A percentile compares a stretch with the other conserved stretches of the same genome.
Conservation (phyloP, 2,329 filamentous ascomycete genomes). For the Aspergillus piperis region DNA sequence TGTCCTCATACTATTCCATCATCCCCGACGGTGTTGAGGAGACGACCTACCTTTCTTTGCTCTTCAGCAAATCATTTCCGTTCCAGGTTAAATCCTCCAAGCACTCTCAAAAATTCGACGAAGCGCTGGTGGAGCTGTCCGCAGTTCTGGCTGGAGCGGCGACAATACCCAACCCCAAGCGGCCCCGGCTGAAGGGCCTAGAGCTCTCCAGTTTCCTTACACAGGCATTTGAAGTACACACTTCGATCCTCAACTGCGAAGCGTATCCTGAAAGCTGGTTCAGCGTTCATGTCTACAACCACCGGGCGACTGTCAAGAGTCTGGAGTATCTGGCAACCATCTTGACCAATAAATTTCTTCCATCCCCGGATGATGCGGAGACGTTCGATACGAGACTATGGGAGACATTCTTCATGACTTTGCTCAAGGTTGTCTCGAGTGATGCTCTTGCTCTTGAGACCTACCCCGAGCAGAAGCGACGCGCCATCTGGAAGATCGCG, state of each 20-base stretch:
- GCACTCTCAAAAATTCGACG: slow-evolving; percentile 69
- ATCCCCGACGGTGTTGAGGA: slow-evolving; percentile 63
- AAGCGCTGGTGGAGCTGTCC: slow-evolving; percentile 83
- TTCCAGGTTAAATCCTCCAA: slow-evolving; percentile 74
- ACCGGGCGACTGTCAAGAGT: slow-evolving; percentile 83
- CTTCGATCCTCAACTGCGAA: slow-evolving; percentile 84
- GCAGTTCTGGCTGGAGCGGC: slow-evolving; percentile 82
- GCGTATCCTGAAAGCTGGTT: slow-evolving; percentile 90
- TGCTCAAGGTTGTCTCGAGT: slow-evolving; percentile 86
- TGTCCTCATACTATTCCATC: slow-evolving; percentile 83
- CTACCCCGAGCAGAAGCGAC: slow-evolving; percentile 92
- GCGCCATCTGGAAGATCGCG: slow-evolving; percentile 98
- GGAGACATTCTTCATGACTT: slow-evolving; percentile 87
- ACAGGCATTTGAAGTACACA: slow-evolving; percentile 78
- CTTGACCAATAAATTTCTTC: slow-evolving; percentile 79
- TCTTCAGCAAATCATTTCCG: slow-evolving; percentile 88
- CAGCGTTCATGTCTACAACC: slow-evolving; percentile 88
- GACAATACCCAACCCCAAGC: slow-evolving; percentile 70
- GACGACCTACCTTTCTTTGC: slow-evolving; percentile 70
- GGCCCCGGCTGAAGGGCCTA: slow-evolving; percentile 74
- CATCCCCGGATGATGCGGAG: slow-evolving; percentile 87
- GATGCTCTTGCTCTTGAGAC: slow-evolving; percentile 88
- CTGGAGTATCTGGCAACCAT: slow-evolving; percentile 80
- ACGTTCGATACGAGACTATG: slow-evolving; percentile 90
- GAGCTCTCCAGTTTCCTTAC: slow-evolving; percentile 75